phyloP scores from a whole-genome alignment of 208 protist genomes.

The Trichomonas tenax region DNA sequence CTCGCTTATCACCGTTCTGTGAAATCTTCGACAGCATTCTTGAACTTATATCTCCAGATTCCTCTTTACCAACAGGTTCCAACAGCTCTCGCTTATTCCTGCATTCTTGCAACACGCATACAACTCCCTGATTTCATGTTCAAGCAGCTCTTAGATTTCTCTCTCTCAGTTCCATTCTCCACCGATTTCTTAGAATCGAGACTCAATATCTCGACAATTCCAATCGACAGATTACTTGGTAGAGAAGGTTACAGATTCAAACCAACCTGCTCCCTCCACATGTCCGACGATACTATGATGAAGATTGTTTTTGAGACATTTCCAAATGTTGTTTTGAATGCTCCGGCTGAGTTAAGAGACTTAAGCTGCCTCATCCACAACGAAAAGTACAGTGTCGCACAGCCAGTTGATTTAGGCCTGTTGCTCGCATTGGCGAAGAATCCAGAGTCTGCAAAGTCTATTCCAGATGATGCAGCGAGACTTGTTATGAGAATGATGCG shows the following conservation, averaged over 20 bases:
- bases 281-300: background rate
- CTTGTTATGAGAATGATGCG: background rate
- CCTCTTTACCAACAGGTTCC: background rate
- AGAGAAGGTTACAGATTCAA: background rate
- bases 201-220: background rate
- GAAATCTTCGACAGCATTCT: background rate
- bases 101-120: background rate
- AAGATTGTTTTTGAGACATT: background rate
- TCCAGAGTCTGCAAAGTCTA: background rate
- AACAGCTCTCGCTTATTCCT: background rate
- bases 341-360: background rate
- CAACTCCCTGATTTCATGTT: background rate
- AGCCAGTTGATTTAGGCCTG: background rate
- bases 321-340: background rate
- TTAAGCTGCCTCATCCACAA: background rate
- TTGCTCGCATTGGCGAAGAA: background rate
- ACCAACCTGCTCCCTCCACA: background rate
- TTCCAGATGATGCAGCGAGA: background rate
- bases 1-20: background rate
- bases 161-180: background rate
- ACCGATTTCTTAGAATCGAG: background rate
- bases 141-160: background rate
- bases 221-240: background rate
- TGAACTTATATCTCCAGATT: background rate
- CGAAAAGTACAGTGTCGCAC: background rate